Evolutionary conservation across 257 asterid species (phyloP), one percentile per base, ranked within the genome.

Genomic region (Solanum arcanum): DNA sequence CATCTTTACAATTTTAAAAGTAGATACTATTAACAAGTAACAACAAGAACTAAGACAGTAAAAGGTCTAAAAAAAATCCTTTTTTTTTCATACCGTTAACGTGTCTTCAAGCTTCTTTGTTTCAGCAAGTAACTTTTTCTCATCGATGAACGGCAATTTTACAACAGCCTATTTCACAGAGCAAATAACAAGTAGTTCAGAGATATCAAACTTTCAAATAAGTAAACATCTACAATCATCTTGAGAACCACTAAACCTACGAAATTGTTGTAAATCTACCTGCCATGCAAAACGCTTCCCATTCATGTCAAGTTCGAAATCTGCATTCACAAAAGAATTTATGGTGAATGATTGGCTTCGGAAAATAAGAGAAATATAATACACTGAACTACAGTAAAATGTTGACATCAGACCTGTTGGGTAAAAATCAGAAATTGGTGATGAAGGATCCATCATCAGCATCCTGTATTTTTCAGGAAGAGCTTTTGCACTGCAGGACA

Each of bases 271-370:
- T 49, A 72, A 88, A 52, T 84, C 77, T 94, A 93, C 99, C 98
- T 97, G 99, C 99, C 99, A 96, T 56, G 99, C 95, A 88, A 95
- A 94, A 88, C 98, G 98, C 95, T 97, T 97, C 83, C 99, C 98
- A 49, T 94, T 94, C 99, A 97, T 97, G 92, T 97, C 99, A 83
- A 96, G 90, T 87, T 96, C 98, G 91, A 97, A 94, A 89, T 96
- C 99, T 97, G 89, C 89, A 86, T 41, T 83, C 42, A 72, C 85
- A 81, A 81, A 49, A 29, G 46, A 49, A 82, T 27, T 31, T 25
- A 73, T 82, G 49, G 87, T 20, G 88, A 56, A 88, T 52, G 77
- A 74, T 49, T 86, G 87, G 88, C 86, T 73, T 88, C 88, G n/a
- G 78, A 76, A 86, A 73, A 77, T 60, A 66, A 56, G 15, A 59